Base-by-base conservation (phyloP, 768 basidiomycete genomes). In the Tephrocybe sp. region DNA sequence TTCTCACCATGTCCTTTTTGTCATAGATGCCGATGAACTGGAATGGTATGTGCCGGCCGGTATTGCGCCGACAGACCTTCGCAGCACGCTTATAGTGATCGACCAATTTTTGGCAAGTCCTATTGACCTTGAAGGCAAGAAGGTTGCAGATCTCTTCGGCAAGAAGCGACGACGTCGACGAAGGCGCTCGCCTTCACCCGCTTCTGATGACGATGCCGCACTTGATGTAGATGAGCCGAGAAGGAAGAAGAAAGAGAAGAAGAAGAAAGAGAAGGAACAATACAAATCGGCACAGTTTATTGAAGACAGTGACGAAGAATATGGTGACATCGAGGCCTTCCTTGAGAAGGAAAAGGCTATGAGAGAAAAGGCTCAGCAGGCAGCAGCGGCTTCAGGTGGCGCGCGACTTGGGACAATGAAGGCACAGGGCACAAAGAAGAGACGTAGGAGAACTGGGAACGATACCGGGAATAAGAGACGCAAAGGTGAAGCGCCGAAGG, bases 221-320 rank as follows among this genome's bases (percentile, higher is more conserved):
- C 64, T 64, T 2, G 64, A 61, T 35, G 69, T 63, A 21, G 70
- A 69, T 18, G 69, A 68, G 58, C 64, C 70, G 56, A 68, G 60
- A 61, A 63, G 65, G 65, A 83, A 79, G 65, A 74, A 72, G 57
- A 84, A 81, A 63, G 87, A 89, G 63, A 79, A 80, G 63, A 78
- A 84, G 70, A 73, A 70, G 47, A 89, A 87, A 53, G 73, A 78
- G 52, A 73, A 74, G 55, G 69, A 71, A 49, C 53, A 73, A 51
- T 94, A 89, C 75, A 93, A 92, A 66, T 90, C 87, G 6, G 92
- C 91, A 9, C 87, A 91, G 65, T 90, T 95, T 64, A 93, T 96
- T 64, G 84, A 89, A 62, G 93, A 97, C 69, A 92, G 89, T 54
- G 94, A 97, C 59, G 86, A 75, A 47, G 90, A 92, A 64, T 82